phyloP scores from a whole-genome alignment of 768 basidiomycete species.

The Russula vinacea region DNA sequence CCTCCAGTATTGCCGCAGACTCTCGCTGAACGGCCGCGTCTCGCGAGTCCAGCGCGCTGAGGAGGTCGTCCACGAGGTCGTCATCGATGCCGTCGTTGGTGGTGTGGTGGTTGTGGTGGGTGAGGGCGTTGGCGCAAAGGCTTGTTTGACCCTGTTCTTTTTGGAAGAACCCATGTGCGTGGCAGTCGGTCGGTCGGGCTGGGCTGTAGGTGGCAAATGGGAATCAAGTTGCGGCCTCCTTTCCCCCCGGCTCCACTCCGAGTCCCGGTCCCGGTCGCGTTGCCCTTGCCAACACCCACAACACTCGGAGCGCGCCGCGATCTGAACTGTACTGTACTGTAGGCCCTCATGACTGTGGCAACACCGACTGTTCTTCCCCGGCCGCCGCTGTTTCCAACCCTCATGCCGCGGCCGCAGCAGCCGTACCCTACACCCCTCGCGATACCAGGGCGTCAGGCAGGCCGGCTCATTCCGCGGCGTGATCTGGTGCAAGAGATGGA shows the following conservation, averaged over 20 bases:
- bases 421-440: conserved; percentile 62
- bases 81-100: conserved; percentile 43
- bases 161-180: conserved; percentile 53
- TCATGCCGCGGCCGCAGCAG: conserved; percentile 64
- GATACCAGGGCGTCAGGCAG: conserved; percentile 48
- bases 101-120: conserved; percentile 19
- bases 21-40: conserved; percentile 50
- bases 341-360: conserved; percentile 47
- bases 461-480: conserved; percentile 57
- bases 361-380: conserved; percentile 74
- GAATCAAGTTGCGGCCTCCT: not conserved
- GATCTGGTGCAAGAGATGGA: conserved; percentile 76
- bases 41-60: conserved; percentile 70
- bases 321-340: not conserved
- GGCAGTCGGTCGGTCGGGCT: not conserved
- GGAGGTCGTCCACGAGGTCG: conserved; percentile 68
- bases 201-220: not conserved
- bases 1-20: conserved; percentile 47
- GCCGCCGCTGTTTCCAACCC: conserved; percentile 56
- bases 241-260: not conserved
- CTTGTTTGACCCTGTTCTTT: conserved; percentile 55
- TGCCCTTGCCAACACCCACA: not conserved
- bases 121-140: conserved; percentile 33
- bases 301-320: not conserved
- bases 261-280: no score